Evolutionary conservation across 306 rosid species (phyloP), one percentile per base, ranked within the genome.

Genomic region (Crataegus laevigata): DNA sequence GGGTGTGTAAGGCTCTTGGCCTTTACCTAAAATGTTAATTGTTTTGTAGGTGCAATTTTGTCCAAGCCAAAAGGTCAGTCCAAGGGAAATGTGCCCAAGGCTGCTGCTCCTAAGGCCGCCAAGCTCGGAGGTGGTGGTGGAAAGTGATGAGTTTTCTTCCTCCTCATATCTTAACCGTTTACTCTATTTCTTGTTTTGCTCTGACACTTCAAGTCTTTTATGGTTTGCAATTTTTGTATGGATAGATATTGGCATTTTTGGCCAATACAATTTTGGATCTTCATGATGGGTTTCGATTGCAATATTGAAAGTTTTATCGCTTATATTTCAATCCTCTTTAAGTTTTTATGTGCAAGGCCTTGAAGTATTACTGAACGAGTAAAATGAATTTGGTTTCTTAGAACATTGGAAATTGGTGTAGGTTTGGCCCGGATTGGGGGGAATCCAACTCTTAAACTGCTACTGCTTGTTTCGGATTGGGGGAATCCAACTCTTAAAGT

Each of bases 61-160:
- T 18, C 87, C 69, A 85, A 82, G 78, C 3, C 80, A 34, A 79
- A 85, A 78, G 21, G 74, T 24, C 84, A 73, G 60, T 13, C 58
- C 50, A 85, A 80, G 84, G 78, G 84, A 8, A 77, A 66, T 32
- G n/a, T 77, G 30, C 50, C 86, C 51, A 85, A 80, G 83, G 78
- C 79, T 58, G 75, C 84, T 73, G 84, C 51, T 19, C 74, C 84
- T 3, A 85, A 85, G 77, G 89, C 79, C n/a, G 68, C 89, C 61
- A 85, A 85, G 78, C 84, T 85, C 21, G 89, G 89, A 30, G 89
- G 89, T 52, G 89, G 84, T 11, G 89, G 89, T 24, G 86, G 89
- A 62, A 85, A 85, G 80, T 84, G 84, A 62, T 82, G 81, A 85
- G 60, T 43, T 50, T 29, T 66, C 13, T 15, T 73, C 68, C 63